Conservation (phyloP, 176 grass and related monocot species). For the Oryza nivara region DNA sequence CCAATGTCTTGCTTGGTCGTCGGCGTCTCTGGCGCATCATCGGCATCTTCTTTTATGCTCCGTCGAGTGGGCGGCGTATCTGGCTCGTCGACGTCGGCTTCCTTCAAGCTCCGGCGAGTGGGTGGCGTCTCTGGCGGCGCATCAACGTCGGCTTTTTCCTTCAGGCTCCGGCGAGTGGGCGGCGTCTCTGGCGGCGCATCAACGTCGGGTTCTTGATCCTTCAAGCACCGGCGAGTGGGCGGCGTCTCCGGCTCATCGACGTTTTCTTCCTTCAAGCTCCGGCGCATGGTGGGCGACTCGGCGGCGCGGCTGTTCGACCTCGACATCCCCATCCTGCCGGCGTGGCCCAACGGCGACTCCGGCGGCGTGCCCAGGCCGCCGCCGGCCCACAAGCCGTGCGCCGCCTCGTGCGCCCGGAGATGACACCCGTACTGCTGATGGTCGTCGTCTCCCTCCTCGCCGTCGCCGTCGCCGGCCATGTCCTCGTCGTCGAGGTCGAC, state of each 20-base stretch:
- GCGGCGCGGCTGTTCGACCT: background rate
- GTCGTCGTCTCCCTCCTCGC: slow-evolving; percentile 25
- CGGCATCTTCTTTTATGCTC: background rate
- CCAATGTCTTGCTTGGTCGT: background rate
- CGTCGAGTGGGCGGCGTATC: background rate
- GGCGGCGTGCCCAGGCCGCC: background rate
- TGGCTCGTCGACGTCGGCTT: background rate
- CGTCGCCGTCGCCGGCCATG: slow-evolving; percentile 28
- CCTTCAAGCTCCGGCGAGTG: background rate
- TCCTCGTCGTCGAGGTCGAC: slow-evolving; percentile 62
- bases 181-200: background rate
- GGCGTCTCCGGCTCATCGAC: background rate
- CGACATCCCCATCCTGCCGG: background rate
- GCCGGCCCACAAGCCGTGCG: too few species aligned
- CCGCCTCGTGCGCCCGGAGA: too few species aligned
- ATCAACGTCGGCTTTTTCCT: background rate
- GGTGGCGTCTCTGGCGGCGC: background rate
- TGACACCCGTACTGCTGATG: too few species aligned
- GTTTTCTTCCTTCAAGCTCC: background rate
- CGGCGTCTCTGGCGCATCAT: background rate
- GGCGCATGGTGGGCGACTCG: slow-evolving; percentile 17
- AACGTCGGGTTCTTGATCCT: background rate
- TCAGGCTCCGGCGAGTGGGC: background rate
- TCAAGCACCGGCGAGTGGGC: background rate
- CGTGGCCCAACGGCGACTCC: background rate